Conservation (phyloP, 2,329 filamentous ascomycete genomes). For the Shiraia sp. region DNA sequence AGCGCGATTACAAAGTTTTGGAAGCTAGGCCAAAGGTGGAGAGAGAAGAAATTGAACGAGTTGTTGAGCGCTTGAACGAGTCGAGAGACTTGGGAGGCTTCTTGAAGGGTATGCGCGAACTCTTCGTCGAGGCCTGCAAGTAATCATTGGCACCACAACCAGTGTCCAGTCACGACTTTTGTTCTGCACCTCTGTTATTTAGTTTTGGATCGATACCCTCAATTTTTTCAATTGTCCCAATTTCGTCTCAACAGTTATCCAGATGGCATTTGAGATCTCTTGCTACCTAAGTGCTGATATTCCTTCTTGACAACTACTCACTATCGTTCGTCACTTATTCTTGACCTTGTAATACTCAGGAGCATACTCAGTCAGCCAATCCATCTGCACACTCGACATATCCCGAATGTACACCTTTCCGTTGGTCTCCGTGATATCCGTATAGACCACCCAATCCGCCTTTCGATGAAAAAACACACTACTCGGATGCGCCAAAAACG, state of each 20-base stretch:
- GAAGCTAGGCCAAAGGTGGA: constrained; percentile 83
- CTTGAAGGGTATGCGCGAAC: constrained; percentile 79
- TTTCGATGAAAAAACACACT: constrained; percentile 96
- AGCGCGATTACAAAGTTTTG: constrained; percentile 81
- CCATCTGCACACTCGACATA: constrained; percentile 89
- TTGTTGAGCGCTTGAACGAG: constrained; percentile 82
- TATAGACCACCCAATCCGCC: constrained; percentile 94
- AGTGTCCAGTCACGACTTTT: no score
- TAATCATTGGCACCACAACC: constrained; percentile 6
- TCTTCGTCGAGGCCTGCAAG: constrained; percentile 67
- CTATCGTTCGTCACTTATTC: constrained; percentile 19
- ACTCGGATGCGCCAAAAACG: constrained; percentile 85
- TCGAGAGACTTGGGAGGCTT: constrained; percentile 71
- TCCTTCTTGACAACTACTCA: no score
- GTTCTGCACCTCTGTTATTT: neutral
- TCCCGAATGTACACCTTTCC: constrained; percentile 90
- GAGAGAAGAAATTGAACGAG: constrained; percentile 73
- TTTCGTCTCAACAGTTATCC: no score
- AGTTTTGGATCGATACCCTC: neutral
- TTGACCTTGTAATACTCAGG: constrained; percentile 61
- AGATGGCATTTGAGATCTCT: no score
- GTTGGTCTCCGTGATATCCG: constrained; percentile 87
- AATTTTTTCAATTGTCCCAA: neutral
- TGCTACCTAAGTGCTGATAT: no score
- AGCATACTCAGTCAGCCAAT: constrained; percentile 89